These are phyloP conservation scores for Mucor sp. DNA, from an alignment of 371 early-diverging fungal species.

Conservation along the genomic window DNA sequence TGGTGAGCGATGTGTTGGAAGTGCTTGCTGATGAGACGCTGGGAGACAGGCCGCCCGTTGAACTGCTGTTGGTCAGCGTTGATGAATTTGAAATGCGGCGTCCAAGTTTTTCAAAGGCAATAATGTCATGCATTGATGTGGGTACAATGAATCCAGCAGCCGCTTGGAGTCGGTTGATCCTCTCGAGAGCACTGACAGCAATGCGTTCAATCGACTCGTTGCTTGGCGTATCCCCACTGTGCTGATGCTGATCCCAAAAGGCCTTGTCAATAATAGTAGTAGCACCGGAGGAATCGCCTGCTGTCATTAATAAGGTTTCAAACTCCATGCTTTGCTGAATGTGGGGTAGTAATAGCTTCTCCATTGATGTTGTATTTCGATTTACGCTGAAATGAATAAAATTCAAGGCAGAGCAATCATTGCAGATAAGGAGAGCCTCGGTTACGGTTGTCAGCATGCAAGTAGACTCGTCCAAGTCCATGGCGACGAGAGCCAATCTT, in stretches of 20 bases:
- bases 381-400: neutral
- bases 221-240: neutral
- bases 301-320: neutral
- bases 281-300: no score
- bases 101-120: neutral
- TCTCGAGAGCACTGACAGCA: neutral
- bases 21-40: neutral
- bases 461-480: neutral
- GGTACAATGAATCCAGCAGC: neutral
- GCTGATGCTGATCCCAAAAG: neutral
- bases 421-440: neutral
- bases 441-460: neutral
- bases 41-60: neutral
- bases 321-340: neutral
- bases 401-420: neutral
- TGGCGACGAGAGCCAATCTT: neutral
- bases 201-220: neutral
- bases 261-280: neutral
- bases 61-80: neutral
- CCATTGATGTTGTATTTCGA: neutral
- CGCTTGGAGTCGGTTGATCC: neutral
- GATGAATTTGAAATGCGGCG: conserved; percentile 1
- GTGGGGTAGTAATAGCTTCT: neutral
- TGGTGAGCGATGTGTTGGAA: neutral
- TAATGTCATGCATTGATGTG: neutral